phyloP scores from a whole-genome alignment of 2,329 filamentous ascomycete species.

The Juglanconis sp. region DNA sequence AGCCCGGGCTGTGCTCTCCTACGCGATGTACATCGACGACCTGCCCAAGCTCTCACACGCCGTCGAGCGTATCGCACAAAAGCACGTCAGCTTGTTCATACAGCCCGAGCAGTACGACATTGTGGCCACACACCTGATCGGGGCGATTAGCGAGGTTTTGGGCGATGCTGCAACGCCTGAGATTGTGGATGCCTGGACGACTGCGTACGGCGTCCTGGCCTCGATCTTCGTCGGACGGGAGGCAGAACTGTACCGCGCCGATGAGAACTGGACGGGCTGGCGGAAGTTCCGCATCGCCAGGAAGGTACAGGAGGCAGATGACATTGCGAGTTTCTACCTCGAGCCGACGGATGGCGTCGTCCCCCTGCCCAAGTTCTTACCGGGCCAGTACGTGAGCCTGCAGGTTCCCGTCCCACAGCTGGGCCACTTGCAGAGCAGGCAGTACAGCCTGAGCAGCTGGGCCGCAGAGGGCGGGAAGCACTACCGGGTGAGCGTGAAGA shows the following conservation, averaged over 20 bases:
- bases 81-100: conserved; percentile 71
- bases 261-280: conserved; percentile 45
- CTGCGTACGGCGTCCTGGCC: conserved; percentile 69
- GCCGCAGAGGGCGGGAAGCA: conserved; percentile 46
- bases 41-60: conserved; percentile 54
- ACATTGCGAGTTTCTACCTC: conserved; percentile 69
- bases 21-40: conserved; percentile 70
- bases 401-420: conserved; percentile 59
- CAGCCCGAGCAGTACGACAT: conserved; percentile 66
- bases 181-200: conserved; percentile 67
- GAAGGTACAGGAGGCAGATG: conserved; percentile 52
- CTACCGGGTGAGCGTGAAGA: conserved; percentile 75
- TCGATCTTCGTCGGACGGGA: conserved; percentile 68
- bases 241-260: conserved; percentile 53
- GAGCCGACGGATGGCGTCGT: conserved; percentile 55
- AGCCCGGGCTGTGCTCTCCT: conserved; percentile 66
- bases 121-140: conserved; percentile 66
- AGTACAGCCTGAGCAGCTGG: conserved; percentile 70
- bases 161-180: conserved; percentile 64
- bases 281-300: conserved; percentile 53
- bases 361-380: conserved; percentile 57
- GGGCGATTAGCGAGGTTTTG: conserved; percentile 64
- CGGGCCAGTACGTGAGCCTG: conserved; percentile 72
- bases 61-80: conserved; percentile 70
- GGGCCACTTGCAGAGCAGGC: conserved; percentile 65